Base-by-base conservation (phyloP, 441 rosid species). In the Populus tomentosa region DNA sequence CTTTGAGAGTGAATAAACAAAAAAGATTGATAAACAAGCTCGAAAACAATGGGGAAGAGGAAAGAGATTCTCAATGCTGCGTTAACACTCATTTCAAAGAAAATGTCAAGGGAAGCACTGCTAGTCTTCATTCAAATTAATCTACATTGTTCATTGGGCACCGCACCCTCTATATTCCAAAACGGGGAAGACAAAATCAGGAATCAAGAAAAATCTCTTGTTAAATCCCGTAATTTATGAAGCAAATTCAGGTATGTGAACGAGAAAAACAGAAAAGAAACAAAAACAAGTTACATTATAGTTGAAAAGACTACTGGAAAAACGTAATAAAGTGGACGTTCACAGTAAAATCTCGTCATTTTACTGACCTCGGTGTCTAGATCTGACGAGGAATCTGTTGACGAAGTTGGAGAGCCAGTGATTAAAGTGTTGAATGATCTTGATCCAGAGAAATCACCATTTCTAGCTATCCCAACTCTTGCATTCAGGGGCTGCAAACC, bases 401-500 rank as follows among this genome's bases (percentile, higher is more conserved):
- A 85, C 33, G 87, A 85, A 81, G 79, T 72, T 24, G 89, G 88
- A 32, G 90, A 89, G 70, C 76, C 87, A 23, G 89, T 84, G 74
- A 84, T 80, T 33, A 82, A 79, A 70, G 91, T 86, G 77, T 85
- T 88, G 79, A 84, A 87, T 53, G 90, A 86, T 8, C 83, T 77
- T 68, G 91, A 90, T 28, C 90, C 87, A 36, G 84, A 79, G 64
- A 65, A 68, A 62, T 81, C 85, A 56, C 73, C 73, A 77, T 77
- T 86, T 77, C 84, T 75, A 26, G 67, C 69, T 69, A 87, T 36
- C 20, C 85, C 87, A 32, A 80, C 83, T 80, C 90, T 88, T 72
- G 26, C 82, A 77, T 84, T 88, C 82, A 90, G 77, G 5, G 87
- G 91, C 74, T 83, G 90, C 87, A 90, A 73, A n/a, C 89, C 94